phyloP scores from a whole-genome alignment of 2,329 filamentous ascomycete species.

The Microdochium paspali region DNA sequence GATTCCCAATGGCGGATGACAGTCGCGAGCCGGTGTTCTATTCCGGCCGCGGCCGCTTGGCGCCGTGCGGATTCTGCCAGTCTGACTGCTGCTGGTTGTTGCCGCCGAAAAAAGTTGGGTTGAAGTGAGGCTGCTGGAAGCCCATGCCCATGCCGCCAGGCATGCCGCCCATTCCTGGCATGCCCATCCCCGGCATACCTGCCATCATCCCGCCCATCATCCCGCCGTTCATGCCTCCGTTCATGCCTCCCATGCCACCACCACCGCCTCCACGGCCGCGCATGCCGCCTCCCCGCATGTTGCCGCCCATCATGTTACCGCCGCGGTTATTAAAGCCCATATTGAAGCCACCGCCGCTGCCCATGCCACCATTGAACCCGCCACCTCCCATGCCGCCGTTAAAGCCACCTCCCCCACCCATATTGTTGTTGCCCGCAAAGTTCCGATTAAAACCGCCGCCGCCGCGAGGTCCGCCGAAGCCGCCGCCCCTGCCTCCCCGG shows the following conservation, averaged over 20 bases:
- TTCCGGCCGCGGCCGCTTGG: conserved; percentile 20
- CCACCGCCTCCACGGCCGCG: conserved; percentile 20
- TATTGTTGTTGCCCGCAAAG: conserved; percentile 17
- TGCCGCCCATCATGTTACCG: conserved; percentile 21
- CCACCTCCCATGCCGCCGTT: conserved; percentile 16
- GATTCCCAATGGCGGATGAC: no score
- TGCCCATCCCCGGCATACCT: conserved; percentile 17
- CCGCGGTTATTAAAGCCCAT: conserved; percentile 19
- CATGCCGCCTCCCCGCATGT: conserved; percentile 20
- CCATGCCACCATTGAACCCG: conserved; percentile 20
- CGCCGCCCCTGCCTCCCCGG: conserved; percentile 14
- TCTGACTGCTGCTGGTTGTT: conserved; percentile 18
- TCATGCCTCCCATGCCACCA: conserved; percentile 18
- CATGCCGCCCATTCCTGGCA: conserved; percentile 16
- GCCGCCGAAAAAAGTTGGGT: conserved; percentile 21
- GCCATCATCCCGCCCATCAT: conserved; percentile 22
- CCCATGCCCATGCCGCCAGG: conserved; percentile 9
- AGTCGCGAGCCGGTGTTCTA: conserved; percentile 4
- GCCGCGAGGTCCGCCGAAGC: conserved; percentile 16
- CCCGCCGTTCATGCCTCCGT: conserved; percentile 16
- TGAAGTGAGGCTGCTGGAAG: conserved; percentile 20
- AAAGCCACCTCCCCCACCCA: conserved; percentile 18
- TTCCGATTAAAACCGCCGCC: conserved; percentile 19
- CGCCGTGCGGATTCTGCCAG: conserved; percentile 23
- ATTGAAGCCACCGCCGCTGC: conserved; percentile 13